phyloP scores from a whole-genome alignment of 257 asterid genomes.

The Petunia axillaris region DNA sequence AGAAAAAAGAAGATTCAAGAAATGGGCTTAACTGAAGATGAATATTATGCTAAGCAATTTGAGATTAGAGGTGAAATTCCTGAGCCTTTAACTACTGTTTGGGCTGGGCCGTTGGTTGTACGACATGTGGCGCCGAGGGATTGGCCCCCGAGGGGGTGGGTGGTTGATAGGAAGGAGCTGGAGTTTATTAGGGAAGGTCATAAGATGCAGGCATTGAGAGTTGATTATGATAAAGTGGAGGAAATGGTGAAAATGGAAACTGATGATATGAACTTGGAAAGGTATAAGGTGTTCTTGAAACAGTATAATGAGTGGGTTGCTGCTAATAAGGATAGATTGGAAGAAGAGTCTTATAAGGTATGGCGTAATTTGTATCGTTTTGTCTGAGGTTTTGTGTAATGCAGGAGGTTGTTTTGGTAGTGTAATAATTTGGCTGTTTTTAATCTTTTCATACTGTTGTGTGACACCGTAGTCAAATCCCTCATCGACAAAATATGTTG shows the following conservation, averaged over 20 bases:
- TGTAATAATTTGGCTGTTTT: too few species aligned
- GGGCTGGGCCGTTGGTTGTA: conserved; percentile 86
- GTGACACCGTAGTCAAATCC: too few species aligned
- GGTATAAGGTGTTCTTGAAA: conserved; percentile 86
- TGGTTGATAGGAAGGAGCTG: conserved; percentile 76
- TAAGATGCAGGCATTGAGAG: conserved; percentile 50
- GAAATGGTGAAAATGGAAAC: conserved; percentile 49
- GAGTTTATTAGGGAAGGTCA: conserved; percentile 90
- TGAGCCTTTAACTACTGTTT: conserved; percentile 62
- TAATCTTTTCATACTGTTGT: too few species aligned
- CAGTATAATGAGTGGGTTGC: conserved; percentile 89
- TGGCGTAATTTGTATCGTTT: neutral
- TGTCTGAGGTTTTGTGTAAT: neutral
- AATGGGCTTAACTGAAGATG: conserved; percentile 89
- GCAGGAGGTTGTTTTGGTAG: neutral
- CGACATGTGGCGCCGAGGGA: conserved; percentile 84
- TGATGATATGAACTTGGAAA: conserved; percentile 62
- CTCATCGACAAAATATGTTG: too few species aligned
- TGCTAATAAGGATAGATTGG: conserved; percentile 73
- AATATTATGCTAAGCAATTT: conserved; percentile 85
- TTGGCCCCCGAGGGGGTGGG: conserved; percentile 98
- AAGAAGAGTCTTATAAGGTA: conserved; percentile 89
- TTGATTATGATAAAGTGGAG: conserved; percentile 68
- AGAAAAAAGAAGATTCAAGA: conserved; percentile 60
- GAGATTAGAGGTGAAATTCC: conserved; percentile 88